A percentile compares a stretch with the other conserved stretches of the same genome.
These are phyloP conservation scores for Biscutella auriculata DNA, from an alignment of 441 rosid genomes.

Conservation along the genomic window DNA sequence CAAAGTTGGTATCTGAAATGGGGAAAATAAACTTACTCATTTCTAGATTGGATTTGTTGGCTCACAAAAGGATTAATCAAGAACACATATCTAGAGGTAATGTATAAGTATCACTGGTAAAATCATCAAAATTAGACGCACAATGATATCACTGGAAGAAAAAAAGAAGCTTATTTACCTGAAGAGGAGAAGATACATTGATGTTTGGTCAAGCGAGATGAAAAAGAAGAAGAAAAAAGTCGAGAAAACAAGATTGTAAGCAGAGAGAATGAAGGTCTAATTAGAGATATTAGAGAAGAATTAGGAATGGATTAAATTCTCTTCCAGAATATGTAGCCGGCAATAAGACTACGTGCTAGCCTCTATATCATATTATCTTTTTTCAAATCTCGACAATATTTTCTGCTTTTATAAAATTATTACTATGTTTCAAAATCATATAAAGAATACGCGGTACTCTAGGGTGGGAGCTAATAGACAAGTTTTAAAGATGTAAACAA, in stretches of 20 bases:
- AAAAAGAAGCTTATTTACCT: neutral
- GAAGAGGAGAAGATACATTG: neutral
- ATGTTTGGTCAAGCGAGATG: constrained; percentile 1
- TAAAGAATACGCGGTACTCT: constrained; percentile 8
- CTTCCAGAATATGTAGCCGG: constrained; percentile 8
- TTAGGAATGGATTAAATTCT: neutral
- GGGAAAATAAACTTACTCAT: neutral
- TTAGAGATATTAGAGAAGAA: neutral
- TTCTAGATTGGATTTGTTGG: neutral
- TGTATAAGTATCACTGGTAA: neutral
- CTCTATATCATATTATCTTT: constrained; percentile 14
- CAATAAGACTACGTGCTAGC: constrained; percentile 21
- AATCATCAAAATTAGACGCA: neutral
- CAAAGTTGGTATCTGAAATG: neutral
- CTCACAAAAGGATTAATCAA: constrained; percentile 4
- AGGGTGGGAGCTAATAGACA: constrained; percentile 12
- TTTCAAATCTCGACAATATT: no score
- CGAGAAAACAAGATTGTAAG: neutral
- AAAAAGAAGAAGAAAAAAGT: neutral
- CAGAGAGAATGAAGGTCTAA: neutral
- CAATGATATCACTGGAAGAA: no score
- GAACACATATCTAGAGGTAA: neutral
- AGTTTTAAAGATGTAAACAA: constrained; percentile 5
- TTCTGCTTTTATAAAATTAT: neutral
- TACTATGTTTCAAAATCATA: constrained; percentile 7